phyloP scores from a whole-genome alignment of 768 basidiomycete genomes.

The Lentinula detonsa region DNA sequence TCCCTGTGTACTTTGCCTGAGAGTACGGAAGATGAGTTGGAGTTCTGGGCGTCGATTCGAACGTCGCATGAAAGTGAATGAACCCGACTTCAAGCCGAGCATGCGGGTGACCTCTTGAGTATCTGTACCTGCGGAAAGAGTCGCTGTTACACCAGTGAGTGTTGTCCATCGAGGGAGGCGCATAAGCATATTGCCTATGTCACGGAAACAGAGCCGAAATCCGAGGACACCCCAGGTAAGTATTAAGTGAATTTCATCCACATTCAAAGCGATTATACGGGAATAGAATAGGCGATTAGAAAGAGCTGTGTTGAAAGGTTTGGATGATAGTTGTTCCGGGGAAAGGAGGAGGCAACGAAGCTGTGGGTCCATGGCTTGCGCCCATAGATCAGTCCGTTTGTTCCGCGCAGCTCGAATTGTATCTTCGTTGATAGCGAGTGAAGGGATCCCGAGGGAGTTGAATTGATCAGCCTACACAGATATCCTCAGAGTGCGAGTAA shows the following conservation, averaged over 20 bases:
- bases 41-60: conserved; percentile 13
- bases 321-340: conserved; percentile 13
- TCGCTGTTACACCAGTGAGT: conserved; percentile 9
- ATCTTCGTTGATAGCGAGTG: conserved; percentile 10
- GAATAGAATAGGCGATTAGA: conserved; percentile 2
- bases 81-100: conserved; percentile 8
- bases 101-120: conserved; percentile 6
- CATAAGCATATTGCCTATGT: conserved; percentile 2
- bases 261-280: conserved; percentile 5
- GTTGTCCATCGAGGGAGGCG: neutral
- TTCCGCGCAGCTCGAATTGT: conserved; percentile 9
- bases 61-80: conserved; percentile 9
- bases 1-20: too few relatives aligned
- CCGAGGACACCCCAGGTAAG: conserved; percentile 11
- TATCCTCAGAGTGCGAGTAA: too few relatives aligned
- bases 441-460: neutral
- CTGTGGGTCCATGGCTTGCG: neutral
- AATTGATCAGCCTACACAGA: neutral
- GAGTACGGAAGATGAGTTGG: neutral
- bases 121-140: conserved; percentile 5
- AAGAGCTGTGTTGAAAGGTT: conserved; percentile 11
- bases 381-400: conserved; percentile 8
- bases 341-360: conserved; percentile 12
- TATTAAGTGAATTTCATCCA: conserved; percentile 16
- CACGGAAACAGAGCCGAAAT: conserved; percentile 12